These are phyloP conservation scores for Salvia sclarea DNA, from an alignment of 305 asterid species.

Conservation along the genomic window DNA sequence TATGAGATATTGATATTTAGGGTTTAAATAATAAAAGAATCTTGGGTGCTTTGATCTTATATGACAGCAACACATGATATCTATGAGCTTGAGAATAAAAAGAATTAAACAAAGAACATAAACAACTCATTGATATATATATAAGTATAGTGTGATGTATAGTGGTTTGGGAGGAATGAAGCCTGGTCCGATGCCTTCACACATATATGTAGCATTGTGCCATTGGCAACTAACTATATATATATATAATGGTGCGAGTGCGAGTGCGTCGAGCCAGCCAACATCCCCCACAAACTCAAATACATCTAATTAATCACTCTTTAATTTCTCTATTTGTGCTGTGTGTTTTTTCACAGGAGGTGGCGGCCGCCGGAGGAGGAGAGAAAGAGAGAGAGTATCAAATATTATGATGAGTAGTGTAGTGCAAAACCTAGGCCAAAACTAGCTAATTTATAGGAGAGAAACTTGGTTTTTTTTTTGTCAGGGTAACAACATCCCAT, in stretches of 20 bases:
- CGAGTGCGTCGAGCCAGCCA: slow-evolving; percentile 71
- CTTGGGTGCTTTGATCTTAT: neutral
- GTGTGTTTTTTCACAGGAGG: neutral
- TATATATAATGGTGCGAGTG: neutral
- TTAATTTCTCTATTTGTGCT: neutral
- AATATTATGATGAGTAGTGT: neutral
- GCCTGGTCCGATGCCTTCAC: slow-evolving; percentile 84
- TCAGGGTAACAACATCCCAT: neutral
- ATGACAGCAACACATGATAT: too few species aligned
- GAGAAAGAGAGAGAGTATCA: neutral
- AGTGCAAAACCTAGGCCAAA: slow-evolving; percentile 35
- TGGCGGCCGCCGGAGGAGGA: neutral
- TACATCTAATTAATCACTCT: neutral
- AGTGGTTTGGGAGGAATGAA: slow-evolving; percentile 51
- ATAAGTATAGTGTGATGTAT: neutral
- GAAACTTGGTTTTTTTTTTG: neutral
- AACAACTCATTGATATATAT: neutral
- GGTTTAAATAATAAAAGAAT: neutral
- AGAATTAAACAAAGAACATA: neutral
- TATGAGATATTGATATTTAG: neutral
- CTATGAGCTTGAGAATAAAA: too few species aligned
- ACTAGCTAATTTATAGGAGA: slow-evolving; percentile 42
- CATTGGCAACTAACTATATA: too few species aligned
- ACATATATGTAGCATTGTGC: too few species aligned
- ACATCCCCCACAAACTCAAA: slow-evolving; percentile 66